Evolutionary conservation across 305 asterid species (phyloP), one percentile per base, ranked within the genome.

Genomic region (Solanum hybrid): DNA sequence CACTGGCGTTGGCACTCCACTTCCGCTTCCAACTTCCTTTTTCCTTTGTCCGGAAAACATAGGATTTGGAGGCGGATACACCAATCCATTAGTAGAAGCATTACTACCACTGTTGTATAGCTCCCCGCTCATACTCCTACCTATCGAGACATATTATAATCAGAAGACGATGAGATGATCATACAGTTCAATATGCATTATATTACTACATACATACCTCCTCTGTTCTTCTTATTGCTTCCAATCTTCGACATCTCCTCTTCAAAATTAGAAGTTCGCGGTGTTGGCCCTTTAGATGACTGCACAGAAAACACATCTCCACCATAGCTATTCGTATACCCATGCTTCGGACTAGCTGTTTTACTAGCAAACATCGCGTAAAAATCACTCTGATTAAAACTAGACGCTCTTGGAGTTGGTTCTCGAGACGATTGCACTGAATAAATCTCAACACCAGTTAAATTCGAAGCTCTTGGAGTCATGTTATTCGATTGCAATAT

Each of bases 321-420:
- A 0, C 98, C 97, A 13, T 39, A 92, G 68, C 99, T 95, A 26
- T 80, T 93, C 0, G 96, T 94, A 36, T 94, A 93, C 1, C 96
- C 97, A 76, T 96, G 98, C 88, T 93, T 95, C 0, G 99, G 99
- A 79, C 99, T 96, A 6, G 96, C 97, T 8, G 95, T 93, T 79
- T 96, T 97, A 26, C 98, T 93, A 0, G 90, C 87, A 79, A 97
- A 97, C 98, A 96, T 97, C 31, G 98, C 97, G 84, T 95, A 97
- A 86, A 97, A 96, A 90, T 96, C 99, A 0, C 96, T 94, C 85
- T 96, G 97, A 17, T 96, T 97, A 81, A 97, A 97, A 91, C 99
- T 97, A 5, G 99, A 97, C 0, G 97, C 98, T 14, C 99, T 93
- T 0, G 99, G 99, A 2, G 99, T 97, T 0, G 99, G 99, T 90